These are phyloP conservation scores for Panaeolus papilionaceus DNA, from an alignment of 768 basidiomycete species.

Conservation along the genomic window DNA sequence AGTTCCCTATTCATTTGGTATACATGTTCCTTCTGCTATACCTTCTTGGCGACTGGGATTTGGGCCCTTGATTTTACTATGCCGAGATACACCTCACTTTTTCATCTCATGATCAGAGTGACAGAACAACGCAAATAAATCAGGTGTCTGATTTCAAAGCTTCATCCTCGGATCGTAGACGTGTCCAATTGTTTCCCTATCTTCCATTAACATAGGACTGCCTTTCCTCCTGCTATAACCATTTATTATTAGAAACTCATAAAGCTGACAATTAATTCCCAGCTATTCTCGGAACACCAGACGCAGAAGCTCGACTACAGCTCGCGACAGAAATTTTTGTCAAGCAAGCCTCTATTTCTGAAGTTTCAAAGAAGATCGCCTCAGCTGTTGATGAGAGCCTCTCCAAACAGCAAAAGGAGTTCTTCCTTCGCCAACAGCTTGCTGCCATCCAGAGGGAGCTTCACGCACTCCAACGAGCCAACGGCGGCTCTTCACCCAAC, in stretches of 20 bases:
- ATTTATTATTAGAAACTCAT: conserved; percentile 12
- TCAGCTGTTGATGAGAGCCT: conserved; percentile 82
- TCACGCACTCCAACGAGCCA: conserved; percentile 52
- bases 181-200: conserved; percentile 1
- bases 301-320: conserved; percentile 65
- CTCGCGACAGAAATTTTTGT: conserved; percentile 74
- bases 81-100: background rate
- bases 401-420: conserved; percentile 90
- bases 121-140: background rate
- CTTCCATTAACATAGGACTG: conserved; percentile 14
- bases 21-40: background rate
- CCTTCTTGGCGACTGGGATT: conserved; percentile 6
- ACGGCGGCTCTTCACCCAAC: conserved; percentile 26
- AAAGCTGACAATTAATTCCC: conserved; percentile 19
- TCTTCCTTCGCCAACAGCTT: conserved; percentile 84
- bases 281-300: conserved; percentile 69
- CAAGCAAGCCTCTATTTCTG: conserved; percentile 79
- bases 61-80: background rate
- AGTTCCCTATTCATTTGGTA: conserved; percentile 29
- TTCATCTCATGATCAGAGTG: conserved; percentile 6
- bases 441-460: conserved; percentile 83
- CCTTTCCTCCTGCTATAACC: conserved; percentile 14
- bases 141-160: conserved; percentile 2
- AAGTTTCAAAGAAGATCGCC: conserved; percentile 83
- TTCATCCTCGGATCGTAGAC: conserved; percentile 12